phyloP scores from a whole-genome alignment of 225 moss, liverwort and hornwort genomes.

The Takakia lepidozioides region DNA sequence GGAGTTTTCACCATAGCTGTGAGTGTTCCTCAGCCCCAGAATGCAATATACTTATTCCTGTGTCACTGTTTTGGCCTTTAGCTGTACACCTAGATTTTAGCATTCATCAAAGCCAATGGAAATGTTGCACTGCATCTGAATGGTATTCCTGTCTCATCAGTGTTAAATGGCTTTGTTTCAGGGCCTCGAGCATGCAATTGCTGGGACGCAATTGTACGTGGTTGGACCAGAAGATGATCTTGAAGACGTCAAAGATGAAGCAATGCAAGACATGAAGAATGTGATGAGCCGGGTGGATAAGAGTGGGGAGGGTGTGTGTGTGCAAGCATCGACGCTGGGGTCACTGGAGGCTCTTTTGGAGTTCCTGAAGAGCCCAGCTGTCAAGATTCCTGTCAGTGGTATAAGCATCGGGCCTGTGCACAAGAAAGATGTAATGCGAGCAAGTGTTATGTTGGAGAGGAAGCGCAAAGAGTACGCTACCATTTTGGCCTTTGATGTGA shows the following conservation, averaged over 20 bases:
- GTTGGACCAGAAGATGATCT: constrained; percentile 93
- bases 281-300: constrained; percentile 98
- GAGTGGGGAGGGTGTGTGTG: constrained; percentile 97
- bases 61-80: too few relatives aligned
- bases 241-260: constrained; percentile 97
- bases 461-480: constrained; percentile 95
- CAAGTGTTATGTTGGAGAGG: constrained; percentile 95
- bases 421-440: constrained; percentile 96
- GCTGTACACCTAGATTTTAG: too few relatives aligned
- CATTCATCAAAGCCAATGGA: too few relatives aligned
- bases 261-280: constrained; percentile 93
- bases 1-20: too few relatives aligned
- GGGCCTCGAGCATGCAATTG: constrained; percentile 98
- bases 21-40: too few relatives aligned
- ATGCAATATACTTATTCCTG: too few relatives aligned
- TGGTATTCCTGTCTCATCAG: neutral
- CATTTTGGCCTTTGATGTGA: constrained; percentile 97
- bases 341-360: constrained; percentile 94
- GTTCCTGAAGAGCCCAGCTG: constrained; percentile 91
- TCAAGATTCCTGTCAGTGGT: constrained; percentile 97
- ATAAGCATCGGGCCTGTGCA: constrained; percentile 95
- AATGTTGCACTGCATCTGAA: neutral
- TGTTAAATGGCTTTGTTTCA: constrained; percentile 13
- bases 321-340: constrained; percentile 98
- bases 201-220: constrained; percentile 93